These are phyloP conservation scores for Avena sativa DNA, from an alignment of 176 grass and related monocot species.

Conservation along the genomic window DNA sequence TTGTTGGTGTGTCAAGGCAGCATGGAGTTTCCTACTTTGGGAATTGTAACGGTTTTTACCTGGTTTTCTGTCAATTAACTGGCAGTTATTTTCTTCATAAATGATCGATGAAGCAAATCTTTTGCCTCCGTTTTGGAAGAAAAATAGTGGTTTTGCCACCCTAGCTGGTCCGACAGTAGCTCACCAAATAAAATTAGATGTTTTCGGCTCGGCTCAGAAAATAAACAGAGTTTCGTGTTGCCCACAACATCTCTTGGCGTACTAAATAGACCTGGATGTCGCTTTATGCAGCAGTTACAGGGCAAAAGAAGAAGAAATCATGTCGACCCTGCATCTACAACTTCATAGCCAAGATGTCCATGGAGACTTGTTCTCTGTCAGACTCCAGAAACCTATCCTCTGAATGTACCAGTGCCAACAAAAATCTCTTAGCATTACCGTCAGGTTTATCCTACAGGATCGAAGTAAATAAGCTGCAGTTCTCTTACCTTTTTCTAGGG, in stretches of 20 bases:
- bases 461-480: background rate
- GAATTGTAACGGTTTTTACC: too few species aligned
- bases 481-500: conserved; percentile 52
- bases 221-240: background rate
- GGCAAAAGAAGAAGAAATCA: background rate
- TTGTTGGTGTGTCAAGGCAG: too few species aligned
- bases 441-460: background rate
- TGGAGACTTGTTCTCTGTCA: conserved; percentile 53
- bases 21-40: too few species aligned
- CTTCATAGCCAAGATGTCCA: conserved; percentile 42
- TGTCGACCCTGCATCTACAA: background rate
- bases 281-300: background rate
- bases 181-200: background rate
- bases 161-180: background rate
- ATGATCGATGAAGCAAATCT: background rate
- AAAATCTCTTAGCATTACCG: background rate
- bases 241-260: background rate
- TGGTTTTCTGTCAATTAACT: too few species aligned
- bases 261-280: background rate
- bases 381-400: conserved; percentile 57
- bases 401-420: background rate
- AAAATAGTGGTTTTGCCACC: background rate
- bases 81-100: too few species aligned
- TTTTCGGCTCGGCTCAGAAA: background rate
- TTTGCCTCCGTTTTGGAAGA: background rate